These are phyloP conservation scores for Dacryopinax primogenitus DNA, from an alignment of 768 basidiomycete genomes.

Conservation along the genomic window DNA sequence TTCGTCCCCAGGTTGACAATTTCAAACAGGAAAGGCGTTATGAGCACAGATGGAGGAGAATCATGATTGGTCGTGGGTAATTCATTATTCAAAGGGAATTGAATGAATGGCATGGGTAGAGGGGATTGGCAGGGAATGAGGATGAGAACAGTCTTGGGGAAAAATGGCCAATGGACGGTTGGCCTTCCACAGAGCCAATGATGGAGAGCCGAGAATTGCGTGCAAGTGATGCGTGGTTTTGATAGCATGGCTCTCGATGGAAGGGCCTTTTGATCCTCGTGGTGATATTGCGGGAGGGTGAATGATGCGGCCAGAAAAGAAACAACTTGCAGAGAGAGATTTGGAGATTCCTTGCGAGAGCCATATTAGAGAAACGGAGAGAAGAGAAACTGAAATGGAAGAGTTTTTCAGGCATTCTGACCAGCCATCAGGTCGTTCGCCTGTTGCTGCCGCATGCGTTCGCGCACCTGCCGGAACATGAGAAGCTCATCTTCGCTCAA, in stretches of 20 bases:
- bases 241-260: constrained; percentile 1
- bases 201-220: not conserved
- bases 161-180: not conserved
- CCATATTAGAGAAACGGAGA: not conserved
- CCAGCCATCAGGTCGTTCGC: constrained; percentile 6
- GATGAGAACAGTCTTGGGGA: not conserved
- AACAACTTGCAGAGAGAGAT: not conserved
- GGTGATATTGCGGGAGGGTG: not conserved
- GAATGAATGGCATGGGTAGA: not conserved
- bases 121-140: not conserved
- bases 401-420: not conserved
- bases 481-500: not conserved
- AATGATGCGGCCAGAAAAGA: not conserved
- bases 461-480: constrained; percentile 1
- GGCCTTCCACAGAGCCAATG: not conserved
- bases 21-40: not conserved
- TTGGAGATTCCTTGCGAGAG: not conserved
- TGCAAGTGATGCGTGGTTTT: not conserved
- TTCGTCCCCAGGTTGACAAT: too few species aligned
- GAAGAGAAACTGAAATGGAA: not conserved
- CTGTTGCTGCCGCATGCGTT: not conserved
- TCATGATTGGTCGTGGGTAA: constrained; percentile 1
- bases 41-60: not conserved
- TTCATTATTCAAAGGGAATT: constrained; percentile 5
- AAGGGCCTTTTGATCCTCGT: not conserved